Percentiles rank a stretch among this genome's conserved stretches.
phyloP scores from a whole-genome alignment of 2,329 filamentous ascomycete genomes.

The Coniochaeta sp. region DNA sequence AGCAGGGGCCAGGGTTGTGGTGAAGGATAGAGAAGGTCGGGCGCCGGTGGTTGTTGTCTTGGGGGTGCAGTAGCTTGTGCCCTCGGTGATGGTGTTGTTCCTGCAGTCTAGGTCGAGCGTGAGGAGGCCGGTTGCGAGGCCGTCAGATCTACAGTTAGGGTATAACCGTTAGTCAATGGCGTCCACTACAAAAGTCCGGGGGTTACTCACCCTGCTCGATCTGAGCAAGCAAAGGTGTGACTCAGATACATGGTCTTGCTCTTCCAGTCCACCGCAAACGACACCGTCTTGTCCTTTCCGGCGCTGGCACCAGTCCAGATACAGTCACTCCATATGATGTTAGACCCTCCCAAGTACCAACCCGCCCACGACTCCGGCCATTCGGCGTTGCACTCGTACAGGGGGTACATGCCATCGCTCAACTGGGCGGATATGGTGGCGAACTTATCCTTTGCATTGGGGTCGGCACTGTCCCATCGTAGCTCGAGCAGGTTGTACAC shows the following conservation, averaged over 20 bases:
- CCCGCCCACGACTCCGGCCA: constrained; percentile 27
- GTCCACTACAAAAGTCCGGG: background rate
- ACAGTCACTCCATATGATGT: constrained; percentile 28
- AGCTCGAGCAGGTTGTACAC: constrained; percentile 20
- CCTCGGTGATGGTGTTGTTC: constrained; percentile 7
- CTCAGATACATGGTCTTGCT: constrained; percentile 23
- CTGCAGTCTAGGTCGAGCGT: constrained; percentile 21
- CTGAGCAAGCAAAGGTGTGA: constrained; percentile 26
- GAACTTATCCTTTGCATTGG: constrained; percentile 9
- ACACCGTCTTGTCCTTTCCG: constrained; percentile 22
- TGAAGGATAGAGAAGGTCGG: constrained; percentile 11
- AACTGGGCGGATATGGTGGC: constrained; percentile 22
- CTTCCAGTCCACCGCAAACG: constrained; percentile 26
- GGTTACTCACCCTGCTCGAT: constrained; percentile 12
- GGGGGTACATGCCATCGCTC: constrained; percentile 15
- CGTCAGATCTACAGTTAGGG: constrained; percentile 13
- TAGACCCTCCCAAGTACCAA: constrained; percentile 18
- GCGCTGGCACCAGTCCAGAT: constrained; percentile 26
- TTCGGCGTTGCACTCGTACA: constrained; percentile 27
- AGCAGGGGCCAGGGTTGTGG: constrained; percentile 12
- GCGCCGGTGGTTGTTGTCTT: constrained; percentile 9
- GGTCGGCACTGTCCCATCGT: constrained; percentile 21
- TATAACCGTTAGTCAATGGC: constrained; percentile 1
- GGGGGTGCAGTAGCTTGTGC: constrained; percentile 17
- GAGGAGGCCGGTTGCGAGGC: constrained; percentile 21